Conservation (phyloP, 768 basidiomycete genomes). For the Russula brevipes region DNA sequence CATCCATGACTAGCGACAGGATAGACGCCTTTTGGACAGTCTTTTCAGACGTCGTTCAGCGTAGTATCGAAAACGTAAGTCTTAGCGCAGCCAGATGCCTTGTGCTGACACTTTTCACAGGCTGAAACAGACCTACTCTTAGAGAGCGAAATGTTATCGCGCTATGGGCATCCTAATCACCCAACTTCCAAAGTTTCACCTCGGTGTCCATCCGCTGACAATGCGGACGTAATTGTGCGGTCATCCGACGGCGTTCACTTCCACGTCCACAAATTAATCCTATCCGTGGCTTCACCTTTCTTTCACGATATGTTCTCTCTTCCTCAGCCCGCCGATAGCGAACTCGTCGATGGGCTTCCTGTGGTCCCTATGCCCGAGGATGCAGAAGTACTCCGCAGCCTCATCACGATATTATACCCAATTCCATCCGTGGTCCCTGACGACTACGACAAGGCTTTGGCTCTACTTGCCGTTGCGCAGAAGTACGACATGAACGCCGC, state of each 20-base stretch:
- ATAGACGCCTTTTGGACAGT: constrained; percentile 8
- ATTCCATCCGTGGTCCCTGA: constrained; percentile 10
- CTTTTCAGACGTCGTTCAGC: not conserved
- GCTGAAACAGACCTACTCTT: not conserved
- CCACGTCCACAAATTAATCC: constrained; percentile 12
- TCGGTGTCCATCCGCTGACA: not conserved
- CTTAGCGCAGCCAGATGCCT: not conserved
- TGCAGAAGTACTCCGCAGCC: not conserved
- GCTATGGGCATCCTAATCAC: not conserved
- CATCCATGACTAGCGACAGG: not conserved
- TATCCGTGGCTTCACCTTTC: constrained; percentile 12
- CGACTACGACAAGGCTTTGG: not conserved
- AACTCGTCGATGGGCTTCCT: constrained; percentile 2
- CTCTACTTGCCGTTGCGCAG: constrained; percentile 20
- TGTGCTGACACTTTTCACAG: not conserved
- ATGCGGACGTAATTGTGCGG: not conserved
- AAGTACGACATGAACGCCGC: constrained; percentile 28
- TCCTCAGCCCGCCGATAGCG: constrained; percentile 10
- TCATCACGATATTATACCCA: constrained; percentile 15
- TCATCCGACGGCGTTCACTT: constrained; percentile 8
- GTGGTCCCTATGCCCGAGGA: constrained; percentile 8
- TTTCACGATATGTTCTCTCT: constrained; percentile 23
- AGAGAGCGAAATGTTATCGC: not conserved
- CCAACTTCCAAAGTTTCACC: not conserved
- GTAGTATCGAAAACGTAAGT: constrained; percentile 8